A percentile compares a stretch with the other conserved stretches of the same genome.
Evolutionary conservation across 1,284 basidiomycete species (phyloP).

Genomic region (Heterobasidion occidentale): DNA sequence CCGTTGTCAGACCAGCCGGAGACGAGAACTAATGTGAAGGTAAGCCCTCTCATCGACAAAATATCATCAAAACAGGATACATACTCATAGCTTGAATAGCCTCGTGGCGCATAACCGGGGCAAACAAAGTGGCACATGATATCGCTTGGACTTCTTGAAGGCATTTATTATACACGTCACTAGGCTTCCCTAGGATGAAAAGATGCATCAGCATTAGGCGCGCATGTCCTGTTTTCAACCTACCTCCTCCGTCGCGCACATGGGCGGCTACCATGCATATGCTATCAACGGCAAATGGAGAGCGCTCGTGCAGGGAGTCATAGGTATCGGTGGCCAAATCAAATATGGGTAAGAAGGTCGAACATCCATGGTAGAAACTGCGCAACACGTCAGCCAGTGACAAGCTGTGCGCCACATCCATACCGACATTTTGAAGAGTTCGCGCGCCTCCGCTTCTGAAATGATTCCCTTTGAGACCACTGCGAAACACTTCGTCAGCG

Average conservation of each 20-base stretch:
- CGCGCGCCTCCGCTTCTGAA: constrained; percentile 72
- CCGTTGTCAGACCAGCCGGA: constrained; percentile 90
- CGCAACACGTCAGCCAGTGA: constrained; percentile 9
- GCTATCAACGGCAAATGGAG: constrained; percentile 77
- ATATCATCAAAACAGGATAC: constrained; percentile 19
- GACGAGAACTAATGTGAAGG: constrained; percentile 53
- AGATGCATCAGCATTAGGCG: neutral
- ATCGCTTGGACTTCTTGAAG: constrained; percentile 80
- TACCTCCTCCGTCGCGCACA: constrained; percentile 81
- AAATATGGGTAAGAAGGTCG: constrained; percentile 84
- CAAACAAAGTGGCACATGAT: constrained; percentile 79
- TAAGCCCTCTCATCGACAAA: constrained; percentile 7
- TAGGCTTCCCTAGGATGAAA: constrained; percentile 41
- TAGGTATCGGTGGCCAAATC: constrained; percentile 74
- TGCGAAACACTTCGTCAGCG: constrained; percentile 20
- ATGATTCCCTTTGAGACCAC: constrained; percentile 78
- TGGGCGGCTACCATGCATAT: constrained; percentile 88
- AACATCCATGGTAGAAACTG: constrained; percentile 83
- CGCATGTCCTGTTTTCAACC: constrained; percentile 11
- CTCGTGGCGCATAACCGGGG: constrained; percentile 75
- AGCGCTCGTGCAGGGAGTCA: constrained; percentile 71
- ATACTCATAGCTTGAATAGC: constrained; percentile 86
- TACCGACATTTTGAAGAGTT: constrained; percentile 75
- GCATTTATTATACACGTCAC: constrained; percentile 58
- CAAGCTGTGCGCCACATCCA: neutral